These are phyloP conservation scores for Oryza officinalis DNA, from an alignment of 176 grass and related monocot species.

Conservation along the genomic window DNA sequence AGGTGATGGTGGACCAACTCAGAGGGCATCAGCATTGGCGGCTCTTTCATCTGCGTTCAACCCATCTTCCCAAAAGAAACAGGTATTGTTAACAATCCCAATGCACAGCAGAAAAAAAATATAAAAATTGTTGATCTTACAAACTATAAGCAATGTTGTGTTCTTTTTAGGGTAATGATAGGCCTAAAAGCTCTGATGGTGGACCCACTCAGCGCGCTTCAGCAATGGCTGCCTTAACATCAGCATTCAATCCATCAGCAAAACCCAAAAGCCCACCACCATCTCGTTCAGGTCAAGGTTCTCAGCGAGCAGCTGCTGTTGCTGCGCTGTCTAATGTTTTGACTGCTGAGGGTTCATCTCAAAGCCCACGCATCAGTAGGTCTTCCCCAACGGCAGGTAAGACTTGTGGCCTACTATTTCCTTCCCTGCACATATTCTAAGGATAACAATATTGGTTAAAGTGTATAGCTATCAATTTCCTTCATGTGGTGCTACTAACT, in stretches of 20 bases:
- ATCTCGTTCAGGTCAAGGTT: constrained; percentile 65
- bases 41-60: constrained; percentile 91
- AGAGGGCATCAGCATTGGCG: constrained; percentile 88
- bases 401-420: constrained; percentile 27
- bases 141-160: constrained; percentile 4
- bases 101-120: background rate
- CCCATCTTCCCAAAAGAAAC: constrained; percentile 65
- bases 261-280: constrained; percentile 54
- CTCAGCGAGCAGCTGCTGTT: constrained; percentile 92
- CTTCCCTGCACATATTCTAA: background rate
- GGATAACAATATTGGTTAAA: background rate
- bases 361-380: constrained; percentile 42
- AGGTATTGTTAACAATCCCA: constrained; percentile 34
- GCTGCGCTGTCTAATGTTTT: constrained; percentile 84
- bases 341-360: constrained; percentile 67
- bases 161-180: constrained; percentile 47
- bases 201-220: constrained; percentile 84
- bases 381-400: constrained; percentile 38
- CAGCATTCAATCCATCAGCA: constrained; percentile 64
- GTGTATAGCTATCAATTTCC: constrained; percentile 1
- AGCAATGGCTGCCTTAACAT: constrained; percentile 84
- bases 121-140: constrained; percentile 8
- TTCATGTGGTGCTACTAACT: background rate
- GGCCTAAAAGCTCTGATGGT: constrained; percentile 50
- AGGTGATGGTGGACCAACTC: constrained; percentile 83